Base-by-base conservation (phyloP, 106 monocot genomes). In the Dactylorhiza incarnata region DNA sequence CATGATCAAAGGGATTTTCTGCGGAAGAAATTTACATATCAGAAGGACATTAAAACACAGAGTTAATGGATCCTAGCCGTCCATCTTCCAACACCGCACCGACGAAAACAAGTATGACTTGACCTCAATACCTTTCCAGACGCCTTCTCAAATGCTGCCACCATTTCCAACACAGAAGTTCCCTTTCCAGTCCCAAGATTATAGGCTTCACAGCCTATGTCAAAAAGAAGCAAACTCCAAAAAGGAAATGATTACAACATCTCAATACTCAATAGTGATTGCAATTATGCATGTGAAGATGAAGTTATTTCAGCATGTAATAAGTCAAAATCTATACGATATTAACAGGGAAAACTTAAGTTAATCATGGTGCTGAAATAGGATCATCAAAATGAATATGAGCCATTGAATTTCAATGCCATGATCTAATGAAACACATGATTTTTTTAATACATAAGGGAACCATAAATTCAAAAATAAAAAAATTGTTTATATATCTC, bases 111-210 rank as follows among this genome's bases (percentile, higher is more conserved):
- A 9, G 9, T 63, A 24, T 67, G 12, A 22, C 15, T 63, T n/a
- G 13, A 24, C 9, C 26, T 26, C 9, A 49, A 44, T 50, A 95
- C 92, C 88, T 92, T 90, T 67, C 95, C 92, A 82, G 86, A 95
- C 9, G 89, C 89, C 65, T 89, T 92, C 86, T 92, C 92, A 87
- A 95, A 95, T 79, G 95, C 89, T 53, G 89, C 52, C 56, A 95
- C 87, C 86, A 95, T 90, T 83, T 95, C 92, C 65, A 90, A 59
- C 53, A 89, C 92, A 16, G 92, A 86, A 53, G 92, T 90, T 61
- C 95, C 95, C 78, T 88, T 92, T 52, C 95, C 95, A 23, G 95
- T 95, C 37, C 95, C 95, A 54, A 95, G 80, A 53, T 95, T 92
- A 62, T 92, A 95, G 46, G 83, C 90, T 81, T 90, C 90, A 80